phyloP scores from a whole-genome alignment of 345 rosid genomes.

The Salix exigua region DNA sequence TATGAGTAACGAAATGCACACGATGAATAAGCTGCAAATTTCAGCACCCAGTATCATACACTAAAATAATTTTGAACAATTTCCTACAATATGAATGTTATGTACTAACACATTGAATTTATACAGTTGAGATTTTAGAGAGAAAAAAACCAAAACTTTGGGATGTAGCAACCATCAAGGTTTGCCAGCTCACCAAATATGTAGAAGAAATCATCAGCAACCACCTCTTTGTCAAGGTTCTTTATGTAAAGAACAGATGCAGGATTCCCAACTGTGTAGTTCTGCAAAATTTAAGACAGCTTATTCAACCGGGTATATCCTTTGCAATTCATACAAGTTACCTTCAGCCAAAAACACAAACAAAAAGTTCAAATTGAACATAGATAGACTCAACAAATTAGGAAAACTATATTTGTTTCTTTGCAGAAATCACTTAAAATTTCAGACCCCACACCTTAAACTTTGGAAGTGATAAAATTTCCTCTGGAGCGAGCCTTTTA shows the following conservation, averaged over 20 bases:
- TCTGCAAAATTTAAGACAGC: slow-evolving; percentile 51
- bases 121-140: not conserved
- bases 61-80: not conserved
- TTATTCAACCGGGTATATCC: not conserved
- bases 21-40: not conserved
- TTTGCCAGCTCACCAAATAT: slow-evolving; percentile 61
- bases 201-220: slow-evolving; percentile 69
- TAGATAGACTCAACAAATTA: not conserved
- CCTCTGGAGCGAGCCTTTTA: slow-evolving; percentile 79
- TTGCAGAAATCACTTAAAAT: not conserved
- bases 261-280: slow-evolving; percentile 80
- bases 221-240: slow-evolving; percentile 85
- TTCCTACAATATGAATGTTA: not conserved
- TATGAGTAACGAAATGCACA: not conserved
- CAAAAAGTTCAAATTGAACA: not conserved
- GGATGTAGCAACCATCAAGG: not conserved
- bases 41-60: not conserved
- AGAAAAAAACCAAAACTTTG: not conserved
- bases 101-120: no score
- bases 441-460: slow-evolving; percentile 56
- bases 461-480: slow-evolving; percentile 83
- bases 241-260: slow-evolving; percentile 75
- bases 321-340: not conserved
- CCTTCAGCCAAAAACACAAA: not conserved
- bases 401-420: not conserved